These are phyloP conservation scores for Leccinum boreale DNA, from an alignment of 768 basidiomycete genomes.

Conservation along the genomic window DNA sequence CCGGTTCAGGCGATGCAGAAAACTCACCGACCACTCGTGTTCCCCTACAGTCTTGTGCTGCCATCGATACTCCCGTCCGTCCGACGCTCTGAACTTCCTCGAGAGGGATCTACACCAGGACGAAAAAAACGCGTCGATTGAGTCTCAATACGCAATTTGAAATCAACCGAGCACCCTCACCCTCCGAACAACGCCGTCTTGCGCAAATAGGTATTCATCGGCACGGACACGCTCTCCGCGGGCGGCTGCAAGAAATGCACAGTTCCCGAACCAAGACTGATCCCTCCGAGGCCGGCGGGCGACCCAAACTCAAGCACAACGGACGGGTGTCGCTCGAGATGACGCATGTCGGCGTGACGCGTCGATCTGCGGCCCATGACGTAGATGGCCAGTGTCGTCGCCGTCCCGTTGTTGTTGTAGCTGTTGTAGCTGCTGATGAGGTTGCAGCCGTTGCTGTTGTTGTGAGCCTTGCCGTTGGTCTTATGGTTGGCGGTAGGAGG, in stretches of 20 bases:
- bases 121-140: background rate
- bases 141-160: background rate
- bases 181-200: conserved; percentile 64
- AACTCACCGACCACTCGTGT: conserved; percentile 75
- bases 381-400: conserved; percentile 52
- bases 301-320: conserved; percentile 57
- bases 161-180: conserved; percentile 37
- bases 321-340: conserved; percentile 50
- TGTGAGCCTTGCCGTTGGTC: background rate
- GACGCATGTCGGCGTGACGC: conserved; percentile 52
- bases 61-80: conserved; percentile 73
- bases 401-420: background rate
- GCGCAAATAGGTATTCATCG: conserved; percentile 62
- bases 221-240: conserved; percentile 39
- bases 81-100: conserved; percentile 64
- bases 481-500: conserved; percentile 33
- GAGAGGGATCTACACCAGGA: conserved; percentile 50
- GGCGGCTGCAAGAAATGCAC: conserved; percentile 44
- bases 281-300: conserved; percentile 54
- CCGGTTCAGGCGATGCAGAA: background rate
- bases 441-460: background rate
- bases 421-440: background rate
- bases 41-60: conserved; percentile 48
- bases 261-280: conserved; percentile 20
- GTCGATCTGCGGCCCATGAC: conserved; percentile 64